A percentile compares a stretch with the other conserved stretches of the same genome.
Evolutionary conservation across 2,329 filamentous ascomycete species (phyloP).

Genomic region (Penicillium griseofulvum): DNA sequence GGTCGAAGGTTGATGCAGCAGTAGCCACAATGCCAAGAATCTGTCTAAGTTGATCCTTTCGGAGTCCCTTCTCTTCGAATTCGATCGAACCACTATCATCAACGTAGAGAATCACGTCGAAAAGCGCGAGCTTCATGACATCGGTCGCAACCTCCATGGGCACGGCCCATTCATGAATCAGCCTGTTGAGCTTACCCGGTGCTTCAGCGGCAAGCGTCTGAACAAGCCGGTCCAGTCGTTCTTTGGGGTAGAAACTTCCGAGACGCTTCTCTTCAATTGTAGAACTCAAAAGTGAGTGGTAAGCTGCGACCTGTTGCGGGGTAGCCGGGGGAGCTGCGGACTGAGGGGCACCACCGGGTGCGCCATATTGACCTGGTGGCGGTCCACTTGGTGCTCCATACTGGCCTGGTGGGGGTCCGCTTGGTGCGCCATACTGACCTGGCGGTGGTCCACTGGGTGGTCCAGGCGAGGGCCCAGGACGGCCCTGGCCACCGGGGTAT

Average conservation of each 20-base stretch:
- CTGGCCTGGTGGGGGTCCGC: conserved; percentile 23
- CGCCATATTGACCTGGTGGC: conserved; percentile 27
- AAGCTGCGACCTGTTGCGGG: conserved; percentile 53
- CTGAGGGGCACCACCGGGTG: conserved; percentile 23
- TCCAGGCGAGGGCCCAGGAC: conserved; percentile 26
- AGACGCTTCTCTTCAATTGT: conserved; percentile 61
- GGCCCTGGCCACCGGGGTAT: conserved; percentile 29
- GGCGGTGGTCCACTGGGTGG: conserved; percentile 24
- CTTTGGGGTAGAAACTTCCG: conserved; percentile 58
- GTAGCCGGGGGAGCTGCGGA: conserved; percentile 40
- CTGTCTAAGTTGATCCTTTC: conserved; percentile 64
- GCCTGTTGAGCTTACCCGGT: conserved; percentile 50
- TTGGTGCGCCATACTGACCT: conserved; percentile 29
- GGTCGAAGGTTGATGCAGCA: conserved; percentile 66
- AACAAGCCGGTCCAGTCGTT: conserved; percentile 40
- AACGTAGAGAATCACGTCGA: conserved; percentile 63
- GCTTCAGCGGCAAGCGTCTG: conserved; percentile 34
- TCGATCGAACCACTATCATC: conserved; percentile 70
- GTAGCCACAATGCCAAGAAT: conserved; percentile 63
- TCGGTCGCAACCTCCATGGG: conserved; percentile 61
- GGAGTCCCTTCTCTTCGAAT: conserved; percentile 65
- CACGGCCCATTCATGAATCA: conserved; percentile 58
- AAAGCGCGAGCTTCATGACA: conserved; percentile 61
- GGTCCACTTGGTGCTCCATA: conserved; percentile 29
- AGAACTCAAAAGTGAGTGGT: conserved; percentile 55